Evolutionary conservation across 192 early-diverging fungal species (phyloP).

Genomic region (Pilobolus umbonatus): DNA sequence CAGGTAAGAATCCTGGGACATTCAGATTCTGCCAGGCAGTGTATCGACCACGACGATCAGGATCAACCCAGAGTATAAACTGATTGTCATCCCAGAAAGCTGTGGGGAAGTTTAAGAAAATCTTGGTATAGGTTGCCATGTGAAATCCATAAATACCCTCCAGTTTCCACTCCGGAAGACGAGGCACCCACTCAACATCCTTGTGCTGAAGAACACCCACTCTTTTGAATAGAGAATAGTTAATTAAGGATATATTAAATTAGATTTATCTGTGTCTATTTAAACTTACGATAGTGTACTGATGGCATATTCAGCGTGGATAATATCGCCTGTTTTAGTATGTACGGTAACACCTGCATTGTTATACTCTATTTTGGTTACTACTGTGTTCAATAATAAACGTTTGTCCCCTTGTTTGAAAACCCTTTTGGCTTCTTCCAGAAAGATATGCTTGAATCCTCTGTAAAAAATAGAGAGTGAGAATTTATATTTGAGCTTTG

Average conservation of each 20-base stretch:
- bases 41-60: constrained; percentile 23
- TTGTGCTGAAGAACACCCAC: constrained; percentile 34
- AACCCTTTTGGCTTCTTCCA: constrained; percentile 21
- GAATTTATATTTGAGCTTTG: neutral
- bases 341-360: constrained; percentile 24
- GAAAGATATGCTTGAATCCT: constrained; percentile 34
- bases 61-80: constrained; percentile 32
- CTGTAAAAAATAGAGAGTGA: constrained; percentile 7
- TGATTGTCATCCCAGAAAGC: constrained; percentile 38
- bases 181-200: constrained; percentile 30
- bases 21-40: constrained; percentile 32
- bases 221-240: too few relatives aligned
- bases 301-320: constrained; percentile 39
- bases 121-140: constrained; percentile 39
- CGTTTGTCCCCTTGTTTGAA: constrained; percentile 28
- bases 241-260: neutral
- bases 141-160: constrained; percentile 37
- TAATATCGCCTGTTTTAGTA: constrained; percentile 21
- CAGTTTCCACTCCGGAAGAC: constrained; percentile 33
- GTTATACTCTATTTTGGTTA: constrained; percentile 23
- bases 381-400: constrained; percentile 20
- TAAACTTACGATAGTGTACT: constrained; percentile 38
- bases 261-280: neutral
- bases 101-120: constrained; percentile 32
- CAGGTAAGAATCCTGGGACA: constrained; percentile 25